Evolutionary conservation across 768 basidiomycete species (phyloP).

Genomic region (Suillus spraguei): DNA sequence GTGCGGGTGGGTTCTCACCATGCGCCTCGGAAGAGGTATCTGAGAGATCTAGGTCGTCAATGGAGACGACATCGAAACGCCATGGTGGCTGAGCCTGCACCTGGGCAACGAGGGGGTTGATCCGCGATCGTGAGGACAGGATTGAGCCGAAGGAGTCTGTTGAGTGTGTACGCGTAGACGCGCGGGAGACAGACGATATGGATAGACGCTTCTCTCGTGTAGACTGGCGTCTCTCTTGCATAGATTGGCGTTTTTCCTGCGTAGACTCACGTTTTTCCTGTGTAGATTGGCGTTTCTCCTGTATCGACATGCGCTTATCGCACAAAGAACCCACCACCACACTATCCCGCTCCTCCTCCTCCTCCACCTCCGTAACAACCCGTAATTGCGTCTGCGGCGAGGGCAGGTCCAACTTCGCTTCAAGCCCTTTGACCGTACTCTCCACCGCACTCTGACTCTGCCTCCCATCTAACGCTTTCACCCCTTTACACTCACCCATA

Average conservation of each 20-base stretch:
- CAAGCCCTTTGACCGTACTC: conserved; percentile 5
- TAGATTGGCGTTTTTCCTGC: neutral
- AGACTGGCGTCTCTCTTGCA: neutral
- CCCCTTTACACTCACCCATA: neutral
- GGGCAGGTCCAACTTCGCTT: conserved; percentile 14
- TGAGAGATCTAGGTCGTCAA: conserved; percentile 81
- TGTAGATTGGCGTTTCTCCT: neutral
- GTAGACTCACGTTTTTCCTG: neutral
- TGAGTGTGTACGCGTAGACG: conserved; percentile 34
- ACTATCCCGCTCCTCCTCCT: conserved; percentile 29
- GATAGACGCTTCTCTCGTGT: neutral
- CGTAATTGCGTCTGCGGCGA: conserved; percentile 25
- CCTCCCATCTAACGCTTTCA: neutral
- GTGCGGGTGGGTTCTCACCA: conserved; percentile 40
- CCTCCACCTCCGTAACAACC: conserved; percentile 34
- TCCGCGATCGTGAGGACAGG: conserved; percentile 30
- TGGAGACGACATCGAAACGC: conserved; percentile 73
- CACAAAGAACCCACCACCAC: neutral
- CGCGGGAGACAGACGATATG: conserved; percentile 15
- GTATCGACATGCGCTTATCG: conserved; percentile 21
- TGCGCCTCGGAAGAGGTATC: conserved; percentile 67
- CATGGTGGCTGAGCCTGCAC: conserved; percentile 47
- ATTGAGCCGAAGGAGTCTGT: conserved; percentile 37
- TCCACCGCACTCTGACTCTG: conserved; percentile 8
- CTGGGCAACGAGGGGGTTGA: conserved; percentile 36